These are phyloP conservation scores for Globisporangium recalcitrans DNA, from an alignment of 352 stramenopile species.

Conservation along the genomic window DNA sequence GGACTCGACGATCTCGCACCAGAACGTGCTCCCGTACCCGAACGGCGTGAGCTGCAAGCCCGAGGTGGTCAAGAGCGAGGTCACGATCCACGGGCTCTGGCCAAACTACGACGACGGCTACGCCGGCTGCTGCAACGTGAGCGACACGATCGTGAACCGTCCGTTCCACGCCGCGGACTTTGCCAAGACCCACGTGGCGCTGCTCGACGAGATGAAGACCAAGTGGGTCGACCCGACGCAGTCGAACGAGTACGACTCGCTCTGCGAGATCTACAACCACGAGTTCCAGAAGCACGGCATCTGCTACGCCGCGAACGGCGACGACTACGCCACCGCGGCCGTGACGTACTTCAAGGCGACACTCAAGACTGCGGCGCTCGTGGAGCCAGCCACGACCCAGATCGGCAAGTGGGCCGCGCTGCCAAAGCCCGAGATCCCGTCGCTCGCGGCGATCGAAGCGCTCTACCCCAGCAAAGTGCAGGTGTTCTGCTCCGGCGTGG, in stretches of 20 bases:
- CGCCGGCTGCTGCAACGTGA: conserved; percentile 59
- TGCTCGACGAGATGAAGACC: conserved; percentile 46
- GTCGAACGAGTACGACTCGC: conserved; percentile 39
- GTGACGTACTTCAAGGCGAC: conserved; percentile 61
- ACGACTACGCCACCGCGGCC: conserved; percentile 46
- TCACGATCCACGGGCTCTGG: conserved; percentile 72
- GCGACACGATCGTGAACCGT: conserved; percentile 38
- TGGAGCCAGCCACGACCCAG: conserved; percentile 35
- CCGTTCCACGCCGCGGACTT: conserved; percentile 48
- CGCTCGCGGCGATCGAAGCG: conserved; percentile 20
- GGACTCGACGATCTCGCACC: conserved; percentile 53
- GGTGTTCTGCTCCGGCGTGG: conserved; percentile 23
- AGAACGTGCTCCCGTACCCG: conserved; percentile 61
- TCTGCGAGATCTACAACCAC: conserved; percentile 85
- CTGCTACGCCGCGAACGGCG: conserved; percentile 27
- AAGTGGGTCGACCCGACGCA: not conserved
- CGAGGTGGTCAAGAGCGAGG: conserved; percentile 37
- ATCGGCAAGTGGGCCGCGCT: conserved; percentile 44
- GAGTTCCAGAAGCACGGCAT: conserved; percentile 84
- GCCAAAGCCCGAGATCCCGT: conserved; percentile 15
- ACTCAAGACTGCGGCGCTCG: conserved; percentile 37
- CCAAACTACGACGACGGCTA: conserved; percentile 71
- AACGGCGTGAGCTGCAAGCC: conserved; percentile 39
- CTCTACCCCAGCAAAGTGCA: conserved; percentile 24
- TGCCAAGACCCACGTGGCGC: conserved; percentile 29